Conservation (phyloP, 75 land plant genomes). For the Cryptomeria japonica region DNA sequence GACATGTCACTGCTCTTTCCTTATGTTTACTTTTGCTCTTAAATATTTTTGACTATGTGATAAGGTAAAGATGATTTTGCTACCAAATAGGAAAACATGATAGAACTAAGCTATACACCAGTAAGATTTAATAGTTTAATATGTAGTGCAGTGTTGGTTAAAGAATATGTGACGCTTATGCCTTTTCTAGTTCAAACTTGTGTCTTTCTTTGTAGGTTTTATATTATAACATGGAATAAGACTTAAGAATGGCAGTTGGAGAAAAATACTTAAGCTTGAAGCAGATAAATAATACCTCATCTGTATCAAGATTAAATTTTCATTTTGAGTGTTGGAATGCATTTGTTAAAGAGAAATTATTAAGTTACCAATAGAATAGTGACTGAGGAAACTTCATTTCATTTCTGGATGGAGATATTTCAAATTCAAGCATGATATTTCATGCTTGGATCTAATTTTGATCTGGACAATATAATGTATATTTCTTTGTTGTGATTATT, state of each 20-base stretch:
- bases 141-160: not conserved
- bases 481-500: no score
- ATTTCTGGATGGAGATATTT: not conserved
- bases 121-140: not conserved
- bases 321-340: not conserved
- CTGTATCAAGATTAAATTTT: not conserved
- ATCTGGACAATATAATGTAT: not conserved
- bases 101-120: not conserved
- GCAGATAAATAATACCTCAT: not conserved
- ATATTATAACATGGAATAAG: not conserved
- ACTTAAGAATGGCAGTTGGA: not conserved
- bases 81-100: not conserved
- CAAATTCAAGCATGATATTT: not conserved
- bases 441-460: not conserved
- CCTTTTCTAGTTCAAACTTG: not conserved
- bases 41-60: not conserved
- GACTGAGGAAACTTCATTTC: not conserved
- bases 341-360: not conserved
- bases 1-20: slow-evolving; percentile 1
- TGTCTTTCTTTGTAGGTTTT: not conserved
- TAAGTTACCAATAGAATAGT: not conserved
- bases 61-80: not conserved
- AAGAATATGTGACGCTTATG: not conserved
- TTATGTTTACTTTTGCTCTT: not conserved
- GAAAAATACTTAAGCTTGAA: not conserved